Evolutionary conservation across 345 rosid genomes (phyloP), one percentile per base, ranked within the genome.

Genomic region (Camelina neglecta): DNA sequence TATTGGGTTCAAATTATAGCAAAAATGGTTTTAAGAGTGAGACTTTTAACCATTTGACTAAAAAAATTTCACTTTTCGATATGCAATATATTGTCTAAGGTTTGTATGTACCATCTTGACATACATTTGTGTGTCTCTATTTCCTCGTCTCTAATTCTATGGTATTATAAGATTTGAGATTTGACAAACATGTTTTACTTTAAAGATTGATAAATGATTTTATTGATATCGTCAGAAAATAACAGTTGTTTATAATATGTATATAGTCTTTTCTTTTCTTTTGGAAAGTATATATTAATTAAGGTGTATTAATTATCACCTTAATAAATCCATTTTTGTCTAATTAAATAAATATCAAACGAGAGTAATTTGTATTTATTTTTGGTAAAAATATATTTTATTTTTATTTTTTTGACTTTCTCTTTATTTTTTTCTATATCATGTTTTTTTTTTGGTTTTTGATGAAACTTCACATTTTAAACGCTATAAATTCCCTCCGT

Each of bases 211-310:
- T 23, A 23, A 54, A 24, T 2, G 0, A 11, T 53, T 24, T 54
- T 55, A 55, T 15, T 24, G 24, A 7, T 33, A 11, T 9, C 16
- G 4, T 55, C 15, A 11, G 49, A 44, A 15, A 5, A 45, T 45
- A 45, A 15, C 8, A 2, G 49, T 0, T 6, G 49, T 45, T 45
- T 42, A 41, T 41, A 11, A 11, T 41, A 24, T 26, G 16, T 20
- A 62, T 23, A 4, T 23, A 23, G 2, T 8, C 4, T 44, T 23
- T 63, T 12, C 0, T 10, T 26, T 44, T 61, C 16, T 44, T 44
- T 64, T 45, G 39, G 54, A 21, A 45, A 62, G 38, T 62, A 4
- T 64, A 9, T 44, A 64, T 45, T n/a, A 45, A 16, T 64, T 45
- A 64, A 5, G 31, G 11, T 26, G 5, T 44, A 63, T 64, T n/a